phyloP scores from a whole-genome alignment of 202 grass and related monocot genomes.

The Brachypodium distachyon region DNA sequence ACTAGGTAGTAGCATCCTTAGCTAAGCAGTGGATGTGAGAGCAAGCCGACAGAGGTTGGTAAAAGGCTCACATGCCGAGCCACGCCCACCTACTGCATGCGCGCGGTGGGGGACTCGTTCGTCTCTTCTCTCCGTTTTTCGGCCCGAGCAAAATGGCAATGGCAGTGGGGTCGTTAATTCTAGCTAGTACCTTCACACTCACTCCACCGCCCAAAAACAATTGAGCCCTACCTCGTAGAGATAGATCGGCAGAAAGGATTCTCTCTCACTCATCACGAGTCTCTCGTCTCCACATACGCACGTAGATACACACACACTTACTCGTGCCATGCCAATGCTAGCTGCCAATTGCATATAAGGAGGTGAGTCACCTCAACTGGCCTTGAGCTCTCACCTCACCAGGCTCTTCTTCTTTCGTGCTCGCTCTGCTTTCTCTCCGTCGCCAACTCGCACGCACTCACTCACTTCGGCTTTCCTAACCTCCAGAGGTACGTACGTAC shows the following conservation, averaged over 20 bases:
- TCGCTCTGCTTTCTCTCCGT: neutral
- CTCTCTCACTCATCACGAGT: neutral
- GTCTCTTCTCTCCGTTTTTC: neutral
- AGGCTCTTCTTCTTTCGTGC: neutral
- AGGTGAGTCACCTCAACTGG: slow-evolving; percentile 6
- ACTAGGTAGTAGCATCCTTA: no score
- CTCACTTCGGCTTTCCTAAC: slow-evolving; percentile 1
- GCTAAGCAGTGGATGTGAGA: neutral
- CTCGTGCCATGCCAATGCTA: no score
- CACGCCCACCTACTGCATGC: slow-evolving; percentile 21
- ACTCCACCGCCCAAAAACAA: slow-evolving; percentile 18
- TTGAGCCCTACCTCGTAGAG: neutral
- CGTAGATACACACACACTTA: no score
- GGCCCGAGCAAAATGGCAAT: neutral
- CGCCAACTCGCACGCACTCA: neutral
- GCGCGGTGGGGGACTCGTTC: neutral
- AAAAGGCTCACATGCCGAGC: slow-evolving; percentile 32
- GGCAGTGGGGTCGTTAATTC: neutral
- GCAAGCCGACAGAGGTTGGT: slow-evolving; percentile 30
- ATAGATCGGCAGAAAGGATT: neutral
- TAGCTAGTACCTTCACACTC: slow-evolving; percentile 21
- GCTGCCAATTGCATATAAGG: no score
- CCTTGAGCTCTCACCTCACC: neutral
- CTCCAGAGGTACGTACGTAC: slow-evolving; percentile 35
- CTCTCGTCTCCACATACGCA: neutral